These are phyloP conservation scores for Fusarium avenaceum DNA, from an alignment of 2,329 filamentous ascomycete genomes.

Conservation along the genomic window DNA sequence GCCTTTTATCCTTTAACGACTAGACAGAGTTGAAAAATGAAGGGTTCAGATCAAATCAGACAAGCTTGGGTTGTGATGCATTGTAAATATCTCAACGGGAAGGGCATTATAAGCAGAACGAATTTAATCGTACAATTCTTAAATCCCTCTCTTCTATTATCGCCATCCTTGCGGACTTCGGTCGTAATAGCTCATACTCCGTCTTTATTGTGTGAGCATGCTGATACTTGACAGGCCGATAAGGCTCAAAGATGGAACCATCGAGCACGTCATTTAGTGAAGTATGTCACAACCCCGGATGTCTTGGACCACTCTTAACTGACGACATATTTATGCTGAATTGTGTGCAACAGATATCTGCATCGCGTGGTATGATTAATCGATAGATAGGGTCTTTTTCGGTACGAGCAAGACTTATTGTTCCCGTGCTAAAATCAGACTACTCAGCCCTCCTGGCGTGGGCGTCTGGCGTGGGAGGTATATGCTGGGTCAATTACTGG, in stretches of 20 bases:
- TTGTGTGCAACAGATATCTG: not conserved
- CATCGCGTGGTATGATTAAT: too few relatives aligned
- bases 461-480: too few relatives aligned
- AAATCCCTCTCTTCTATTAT: not conserved
- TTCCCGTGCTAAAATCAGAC: too few relatives aligned
- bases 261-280: conserved; percentile 42
- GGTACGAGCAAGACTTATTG: too few relatives aligned
- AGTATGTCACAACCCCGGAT: conserved; percentile 40
- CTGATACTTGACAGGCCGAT: conserved; percentile 21
- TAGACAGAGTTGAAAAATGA: too few relatives aligned
- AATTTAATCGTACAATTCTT: conserved; percentile 13
- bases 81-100: not conserved
- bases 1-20: too few relatives aligned
- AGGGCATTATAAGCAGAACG: conserved; percentile 6
- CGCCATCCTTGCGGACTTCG: not conserved
- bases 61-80: too few relatives aligned
- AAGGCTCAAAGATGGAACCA: conserved; percentile 13
- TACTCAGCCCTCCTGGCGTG: too few relatives aligned
- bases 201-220: conserved; percentile 29
- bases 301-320: conserved; percentile 14
- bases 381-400: too few relatives aligned
- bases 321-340: conserved; percentile 29
- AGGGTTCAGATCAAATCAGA: too few relatives aligned
- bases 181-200: conserved; percentile 6
- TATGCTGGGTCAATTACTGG: too few relatives aligned